Evolutionary conservation across 2,329 filamentous ascomycete genomes (phyloP).

Genomic region (Knufia fluminis): DNA sequence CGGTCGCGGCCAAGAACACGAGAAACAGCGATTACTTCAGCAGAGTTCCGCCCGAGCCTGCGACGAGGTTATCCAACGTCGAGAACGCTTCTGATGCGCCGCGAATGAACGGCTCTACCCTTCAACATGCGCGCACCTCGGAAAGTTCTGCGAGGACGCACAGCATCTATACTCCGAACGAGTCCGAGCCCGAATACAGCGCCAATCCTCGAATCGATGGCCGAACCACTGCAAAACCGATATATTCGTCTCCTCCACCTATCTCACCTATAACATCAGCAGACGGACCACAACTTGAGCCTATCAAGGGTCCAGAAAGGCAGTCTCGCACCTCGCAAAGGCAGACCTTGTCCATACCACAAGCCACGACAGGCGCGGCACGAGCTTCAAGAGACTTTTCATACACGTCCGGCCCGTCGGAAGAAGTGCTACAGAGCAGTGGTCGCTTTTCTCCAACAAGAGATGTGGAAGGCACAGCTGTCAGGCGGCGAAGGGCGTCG

Average conservation of each 20-base stretch:
- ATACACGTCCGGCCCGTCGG: conserved; percentile 30
- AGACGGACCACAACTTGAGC: conserved; percentile 13
- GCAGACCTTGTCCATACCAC: conserved; percentile 82
- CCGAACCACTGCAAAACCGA: not conserved
- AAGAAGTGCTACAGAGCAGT: conserved; percentile 58
- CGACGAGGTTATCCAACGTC: conserved; percentile 20
- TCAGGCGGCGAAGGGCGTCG: conserved; percentile 65
- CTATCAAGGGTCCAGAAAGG: conserved; percentile 45
- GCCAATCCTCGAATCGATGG: not conserved
- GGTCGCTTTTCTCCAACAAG: conserved; percentile 73
- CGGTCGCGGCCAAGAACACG: conserved; percentile 28
- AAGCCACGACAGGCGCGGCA: conserved; percentile 49
- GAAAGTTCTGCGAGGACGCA: conserved; percentile 25
- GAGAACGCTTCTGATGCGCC: conserved; percentile 16
- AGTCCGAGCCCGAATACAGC: not conserved
- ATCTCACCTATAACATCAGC: conserved; percentile 49
- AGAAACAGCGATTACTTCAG: conserved; percentile 27
- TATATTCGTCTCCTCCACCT: conserved; percentile 31
- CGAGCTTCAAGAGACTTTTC: conserved; percentile 59
- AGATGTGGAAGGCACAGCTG: conserved; percentile 21
- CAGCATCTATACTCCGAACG: conserved; percentile 19
- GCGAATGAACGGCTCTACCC: not conserved
- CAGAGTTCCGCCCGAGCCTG: conserved; percentile 19
- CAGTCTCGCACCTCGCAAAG: conserved; percentile 62
- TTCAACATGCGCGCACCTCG: conserved; percentile 22